Evolutionary conservation across 306 rosid species (phyloP), one percentile per base, ranked within the genome.

Genomic region (Casuarina glauca): DNA sequence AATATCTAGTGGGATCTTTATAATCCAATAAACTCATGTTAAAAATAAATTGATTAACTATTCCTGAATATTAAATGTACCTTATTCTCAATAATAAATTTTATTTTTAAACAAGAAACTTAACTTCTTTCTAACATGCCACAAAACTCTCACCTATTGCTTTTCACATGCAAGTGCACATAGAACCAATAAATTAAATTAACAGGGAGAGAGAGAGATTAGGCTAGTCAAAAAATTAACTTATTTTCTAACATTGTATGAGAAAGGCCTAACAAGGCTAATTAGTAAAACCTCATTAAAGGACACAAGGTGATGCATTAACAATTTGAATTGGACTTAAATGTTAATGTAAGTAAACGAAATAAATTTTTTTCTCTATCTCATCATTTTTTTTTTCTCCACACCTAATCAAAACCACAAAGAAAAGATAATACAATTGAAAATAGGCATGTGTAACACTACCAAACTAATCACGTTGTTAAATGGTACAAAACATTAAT

Each of bases 261-360:
- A 38, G 38, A 62, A 38, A 36, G 43, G 45, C 69, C 44, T 35
- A 38, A 57, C 63, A 3, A 19, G 38, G 41, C 7, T 62, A 9
- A 62, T 38, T 62, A 36, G 69, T 62, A 43, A 35, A 38, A 62
- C n/a, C 69, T 62, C n/a, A 62, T 57, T 62, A 62, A 44, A 36
- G 12, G 45, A 62, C 5, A 3, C 32, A 8, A 57, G 38, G 63
- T 32, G 38, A 8, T 57, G 38, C 64, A 60, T 58, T 45, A 62
- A 70, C 9, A 63, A 55, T 74, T 80, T 78, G 17, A 50, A 49
- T 62, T 42, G 73, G 74, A 55, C 61, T 75, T 13, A 20, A 76
- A 54, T 73, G 49, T 70, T 55, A 71, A 73, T 63, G 61, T 48
- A 72, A 50, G 55, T 62, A 79, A 57, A 19, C 19, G 6, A 55